Conservation (phyloP, 108 stramenopile genomes). For the Nannochloropsis salina region DNA sequence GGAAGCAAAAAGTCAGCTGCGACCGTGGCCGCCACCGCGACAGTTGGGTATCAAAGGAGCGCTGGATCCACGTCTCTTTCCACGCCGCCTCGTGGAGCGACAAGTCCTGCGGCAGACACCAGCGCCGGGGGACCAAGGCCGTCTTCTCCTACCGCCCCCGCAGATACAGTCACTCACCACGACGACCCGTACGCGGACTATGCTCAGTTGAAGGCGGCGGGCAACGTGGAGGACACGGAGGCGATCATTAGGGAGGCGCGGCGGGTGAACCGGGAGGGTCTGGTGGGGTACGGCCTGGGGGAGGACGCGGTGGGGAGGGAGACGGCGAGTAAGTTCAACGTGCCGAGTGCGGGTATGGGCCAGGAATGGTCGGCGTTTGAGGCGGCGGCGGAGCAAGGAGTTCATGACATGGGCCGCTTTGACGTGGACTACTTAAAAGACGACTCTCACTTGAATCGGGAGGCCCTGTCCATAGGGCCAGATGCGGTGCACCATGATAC, state of each 20-base stretch:
- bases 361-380: background rate
- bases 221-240: background rate
- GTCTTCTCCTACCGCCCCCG: too few relatives aligned
- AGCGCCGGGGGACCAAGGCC: too few relatives aligned
- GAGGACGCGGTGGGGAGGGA: slow-evolving; percentile 1
- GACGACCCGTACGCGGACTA: background rate
- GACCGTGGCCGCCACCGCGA: too few relatives aligned
- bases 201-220: background rate
- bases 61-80: too few relatives aligned
- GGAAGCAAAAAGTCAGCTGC: background rate
- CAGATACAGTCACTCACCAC: background rate
- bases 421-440: background rate
- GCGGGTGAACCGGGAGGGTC: slow-evolving; percentile 10
- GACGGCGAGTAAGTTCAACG: background rate
- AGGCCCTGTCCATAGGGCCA: background rate
- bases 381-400: background rate
- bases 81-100: too few relatives aligned
- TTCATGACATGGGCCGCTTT: background rate
- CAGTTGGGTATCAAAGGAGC: too few relatives aligned
- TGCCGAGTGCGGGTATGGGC: background rate
- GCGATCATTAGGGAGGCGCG: background rate
- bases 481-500: background rate
- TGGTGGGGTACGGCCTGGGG: background rate
- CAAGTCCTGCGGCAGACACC: too few relatives aligned
- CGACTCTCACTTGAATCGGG: background rate